These are phyloP conservation scores for Globisporangium ultimum DNA, from an alignment of 352 stramenopile species.

Conservation along the genomic window DNA sequence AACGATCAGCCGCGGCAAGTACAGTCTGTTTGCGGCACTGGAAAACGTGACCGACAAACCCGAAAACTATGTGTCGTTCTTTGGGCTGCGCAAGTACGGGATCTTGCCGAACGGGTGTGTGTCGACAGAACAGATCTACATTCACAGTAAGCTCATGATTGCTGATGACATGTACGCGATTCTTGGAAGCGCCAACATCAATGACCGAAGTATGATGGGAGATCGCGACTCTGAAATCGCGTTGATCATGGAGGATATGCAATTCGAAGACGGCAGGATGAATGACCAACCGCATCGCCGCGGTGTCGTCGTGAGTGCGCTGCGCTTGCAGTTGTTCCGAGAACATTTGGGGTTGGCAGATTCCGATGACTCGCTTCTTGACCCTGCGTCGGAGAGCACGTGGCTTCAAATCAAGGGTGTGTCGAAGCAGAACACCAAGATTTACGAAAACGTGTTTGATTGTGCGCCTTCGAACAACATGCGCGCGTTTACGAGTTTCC, in stretches of 20 bases:
- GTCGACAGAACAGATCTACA: conserved; percentile 90
- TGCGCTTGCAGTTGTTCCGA: conserved; percentile 79
- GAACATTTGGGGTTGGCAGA: conserved; percentile 75
- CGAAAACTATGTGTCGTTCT: conserved; percentile 82
- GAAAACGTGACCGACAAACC: conserved; percentile 57
- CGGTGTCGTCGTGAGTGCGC: conserved; percentile 50
- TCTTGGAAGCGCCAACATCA: conserved; percentile 94
- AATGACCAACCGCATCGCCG: conserved; percentile 68
- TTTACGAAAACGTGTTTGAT: conserved; percentile 83
- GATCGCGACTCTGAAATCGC: conserved; percentile 88
- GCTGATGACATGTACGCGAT: conserved; percentile 89
- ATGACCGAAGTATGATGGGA: conserved; percentile 93
- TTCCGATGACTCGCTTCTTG: conserved; percentile 47
- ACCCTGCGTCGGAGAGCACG: conserved; percentile 57
- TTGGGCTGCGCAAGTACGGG: conserved; percentile 79
- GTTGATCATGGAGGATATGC: conserved; percentile 79
- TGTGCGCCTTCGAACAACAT: conserved; percentile 81
- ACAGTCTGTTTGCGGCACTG: conserved; percentile 75
- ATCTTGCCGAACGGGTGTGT: conserved; percentile 77
- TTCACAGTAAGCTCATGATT: conserved; percentile 90
- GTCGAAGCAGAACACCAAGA: conserved; percentile 64
- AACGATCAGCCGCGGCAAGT: conserved; percentile 76
- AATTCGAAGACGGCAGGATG: conserved; percentile 76
- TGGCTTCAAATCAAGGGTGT: conserved; percentile 62
- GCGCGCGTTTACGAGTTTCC: conserved; percentile 72